Evolutionary conservation across 176 grass and related monocot species (phyloP), one percentile per base, ranked within the genome.

Genomic region (Oryza glaberrima): DNA sequence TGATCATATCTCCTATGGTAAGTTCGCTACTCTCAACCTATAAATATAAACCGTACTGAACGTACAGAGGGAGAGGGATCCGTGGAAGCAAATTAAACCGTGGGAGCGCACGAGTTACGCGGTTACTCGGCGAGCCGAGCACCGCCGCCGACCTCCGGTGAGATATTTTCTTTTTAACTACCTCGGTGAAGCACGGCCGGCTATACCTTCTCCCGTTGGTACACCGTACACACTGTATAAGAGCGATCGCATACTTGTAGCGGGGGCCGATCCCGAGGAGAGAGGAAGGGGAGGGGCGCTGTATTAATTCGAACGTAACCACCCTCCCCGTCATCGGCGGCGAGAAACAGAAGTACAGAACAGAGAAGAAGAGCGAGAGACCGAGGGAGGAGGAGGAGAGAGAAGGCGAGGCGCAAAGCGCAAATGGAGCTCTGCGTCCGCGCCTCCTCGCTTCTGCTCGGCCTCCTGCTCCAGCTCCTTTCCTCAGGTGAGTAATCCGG

Each of bases 401-500:
- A 25, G 41, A 9, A 79, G 45, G 60, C 6, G 40, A 65, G 15
- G 20, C 52, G 63, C 26, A 19, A 86, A 90, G 20, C 52, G 63
- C 26, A 19, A 86, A 90, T 90, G 88, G 73, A 17, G 67, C 44
- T 35, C 83, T 12, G 72, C 54, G 34, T 15, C 77, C 13, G 48
- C 61, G 36, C 74, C 44, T 81, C 45, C 25, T 88, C 86, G 77
- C 72, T 79, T 36, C 75, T 86, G 71, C 44, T 58, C 71, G 86
- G 67, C 81, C 41, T 69, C n/a, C 70, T 70, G 3, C 40, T 35
- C 77, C 17, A 60, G 58, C 67, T 76, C 49, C 72, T 94, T 67
- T 72, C 86, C 79, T 82, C 87, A 84, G 91, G 94, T 97, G 48
- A 60, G 85, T 83, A 14, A 69, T 76, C 28, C 51, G 15, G 52